phyloP scores from a whole-genome alignment of 2,329 filamentous ascomycete species.

The Proliferodiscus dingleyae region DNA sequence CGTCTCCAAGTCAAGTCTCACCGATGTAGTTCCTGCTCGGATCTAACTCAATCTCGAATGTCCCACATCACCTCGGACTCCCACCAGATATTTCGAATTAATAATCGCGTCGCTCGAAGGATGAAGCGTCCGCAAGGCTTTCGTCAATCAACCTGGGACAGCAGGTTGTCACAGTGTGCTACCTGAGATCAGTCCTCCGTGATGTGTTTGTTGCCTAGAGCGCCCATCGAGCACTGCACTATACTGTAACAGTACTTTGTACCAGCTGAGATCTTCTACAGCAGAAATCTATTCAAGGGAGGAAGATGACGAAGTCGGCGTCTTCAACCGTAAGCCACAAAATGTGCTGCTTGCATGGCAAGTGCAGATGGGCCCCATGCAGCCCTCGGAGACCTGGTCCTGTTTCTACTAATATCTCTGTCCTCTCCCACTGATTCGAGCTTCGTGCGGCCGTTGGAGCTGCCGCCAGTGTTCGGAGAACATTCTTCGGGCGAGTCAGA shows the following conservation, averaged over 20 bases:
- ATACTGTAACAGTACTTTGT: no score
- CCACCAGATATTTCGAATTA: no score
- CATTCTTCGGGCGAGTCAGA: background rate
- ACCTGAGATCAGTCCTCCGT: background rate
- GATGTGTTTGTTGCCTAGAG: background rate
- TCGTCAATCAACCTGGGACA: background rate
- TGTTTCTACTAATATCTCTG: constrained; percentile 1
- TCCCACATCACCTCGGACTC: no score
- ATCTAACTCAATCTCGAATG: no score
- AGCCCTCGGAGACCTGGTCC: constrained; percentile 4
- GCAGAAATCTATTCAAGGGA: background rate
- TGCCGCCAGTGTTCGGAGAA: constrained; percentile 5
- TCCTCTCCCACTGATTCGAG: no score
- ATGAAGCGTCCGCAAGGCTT: no score
- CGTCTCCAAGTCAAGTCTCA: no score
- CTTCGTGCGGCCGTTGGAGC: constrained; percentile 5
- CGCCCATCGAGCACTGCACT: no score
- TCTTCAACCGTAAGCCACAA: constrained; percentile 6
- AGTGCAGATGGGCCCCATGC: constrained; percentile 4
- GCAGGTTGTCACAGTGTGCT: background rate
- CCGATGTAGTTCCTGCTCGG: no score
- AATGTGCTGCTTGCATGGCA: constrained; percentile 6
- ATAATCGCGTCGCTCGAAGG: no score
- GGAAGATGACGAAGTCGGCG: constrained; percentile 6
- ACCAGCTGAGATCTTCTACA: no score